Percentiles rank a stretch among this genome's conserved stretches.
Evolutionary conservation across 805 yeast genomes (phyloP).

Genomic region (Torulaspora microellipsoides): DNA sequence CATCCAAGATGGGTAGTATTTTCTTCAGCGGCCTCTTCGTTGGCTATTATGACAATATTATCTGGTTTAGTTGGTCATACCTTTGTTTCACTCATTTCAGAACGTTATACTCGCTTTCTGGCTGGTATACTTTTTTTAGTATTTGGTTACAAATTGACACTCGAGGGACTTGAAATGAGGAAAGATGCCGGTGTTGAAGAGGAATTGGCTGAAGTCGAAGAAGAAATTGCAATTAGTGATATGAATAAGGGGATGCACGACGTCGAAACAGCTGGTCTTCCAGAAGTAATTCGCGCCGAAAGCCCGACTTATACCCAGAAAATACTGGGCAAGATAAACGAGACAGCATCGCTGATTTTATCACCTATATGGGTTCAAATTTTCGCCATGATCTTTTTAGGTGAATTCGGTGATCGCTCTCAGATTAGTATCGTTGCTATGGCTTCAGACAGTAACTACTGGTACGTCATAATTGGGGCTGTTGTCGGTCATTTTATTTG

Average conservation of each 20-base stretch:
- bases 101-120: conserved; percentile 68
- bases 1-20: conserved; percentile 81
- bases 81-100: conserved; percentile 77
- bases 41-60: conserved; percentile 84
- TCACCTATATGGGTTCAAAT: conserved; percentile 94
- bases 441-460: conserved; percentile 95
- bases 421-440: conserved; percentile 97
- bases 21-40: conserved; percentile 77
- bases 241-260: conserved; percentile 47
- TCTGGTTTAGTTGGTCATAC: conserved; percentile 92
- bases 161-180: conserved; percentile 81
- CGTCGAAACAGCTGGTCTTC: conserved; percentile 52
- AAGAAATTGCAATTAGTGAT: conserved; percentile 70
- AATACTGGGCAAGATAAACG: conserved; percentile 38
- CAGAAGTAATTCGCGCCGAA: conserved; percentile 10
- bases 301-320: conserved; percentile 16
- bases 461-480: conserved; percentile 86
- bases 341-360: conserved; percentile 58
- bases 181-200: conserved; percentile 85
- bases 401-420: conserved; percentile 99
- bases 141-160: conserved; percentile 70
- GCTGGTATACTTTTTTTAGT: conserved; percentile 80
- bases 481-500: conserved; percentile 85
- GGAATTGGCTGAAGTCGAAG: conserved; percentile 95
- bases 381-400: conserved; percentile 90